Evolutionary conservation across 768 basidiomycete genomes (phyloP), one percentile per base, ranked within the genome.

Genomic region (Rhizopogon vulgaris): DNA sequence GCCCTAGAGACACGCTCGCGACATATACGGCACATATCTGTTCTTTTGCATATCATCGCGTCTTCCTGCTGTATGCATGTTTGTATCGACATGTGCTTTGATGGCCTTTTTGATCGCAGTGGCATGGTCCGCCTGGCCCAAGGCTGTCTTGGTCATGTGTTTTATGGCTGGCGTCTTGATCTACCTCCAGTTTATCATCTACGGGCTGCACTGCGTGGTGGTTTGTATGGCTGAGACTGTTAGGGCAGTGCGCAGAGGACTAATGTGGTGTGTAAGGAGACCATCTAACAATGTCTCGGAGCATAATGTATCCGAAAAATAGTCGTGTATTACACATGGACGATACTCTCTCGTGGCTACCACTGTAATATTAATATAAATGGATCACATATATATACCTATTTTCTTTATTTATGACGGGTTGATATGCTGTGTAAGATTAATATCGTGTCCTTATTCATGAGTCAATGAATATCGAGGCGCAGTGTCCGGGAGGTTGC

Each of bases 31-130:
- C 22, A 74, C 75, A 9, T 84, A 84, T 63, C 71, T 85, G 52
- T 87, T 86, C 70, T 89, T 89, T 64, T 73, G 81, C 27, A 72
- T 89, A 12, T 79, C 82, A 1, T 73, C 85, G 6, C 77, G 85
- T 18, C 68, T 86, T 11, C 87, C 86, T 0, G 75, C 78, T 0
- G 55, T 87, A 6, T 81, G 82, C 61, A 78, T 83, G 71, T 73
- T 84, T 50, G 52, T 73, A 28, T 79, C 84, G 10, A 72, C 79
- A 0, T 40, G 77, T n/a, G 71, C 82, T 1, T 72, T 89, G 7
- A 80, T 83, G 72, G 56, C 62, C 1, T 88, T 87, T 67, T 65
- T 88, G 24, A 70, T 76, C 7, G 63, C 79, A 24, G 79, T 87
- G 6, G 83, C 85, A 3, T 87, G 77, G 68, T 68, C 69, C 0